Conservation (phyloP, 2,329 filamentous ascomycete species). For the Ciborinia camelliae region DNA sequence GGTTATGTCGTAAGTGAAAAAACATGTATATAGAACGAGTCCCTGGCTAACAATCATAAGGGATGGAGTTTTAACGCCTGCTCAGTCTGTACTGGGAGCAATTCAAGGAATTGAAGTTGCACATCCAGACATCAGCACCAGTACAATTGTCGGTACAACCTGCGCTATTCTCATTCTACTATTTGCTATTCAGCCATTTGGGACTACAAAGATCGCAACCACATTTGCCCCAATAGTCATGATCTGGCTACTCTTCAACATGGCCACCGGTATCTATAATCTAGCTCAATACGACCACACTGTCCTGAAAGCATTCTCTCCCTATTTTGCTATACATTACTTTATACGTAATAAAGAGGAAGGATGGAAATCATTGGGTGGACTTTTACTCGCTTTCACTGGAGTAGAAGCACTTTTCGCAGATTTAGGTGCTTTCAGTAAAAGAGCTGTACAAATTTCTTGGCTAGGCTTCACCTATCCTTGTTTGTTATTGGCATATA, state of each 20-base stretch:
- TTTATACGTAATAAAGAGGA: slow-evolving; percentile 55
- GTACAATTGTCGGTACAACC: slow-evolving; percentile 58
- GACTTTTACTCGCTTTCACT: slow-evolving; percentile 71
- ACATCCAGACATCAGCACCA: slow-evolving; percentile 52
- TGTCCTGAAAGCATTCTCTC: slow-evolving; percentile 55
- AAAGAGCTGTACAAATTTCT: slow-evolving; percentile 66
- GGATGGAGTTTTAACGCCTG: slow-evolving; percentile 66
- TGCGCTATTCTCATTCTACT: slow-evolving; percentile 63
- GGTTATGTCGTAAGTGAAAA: slow-evolving; percentile 49
- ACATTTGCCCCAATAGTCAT: slow-evolving; percentile 65
- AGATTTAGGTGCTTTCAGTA: slow-evolving; percentile 71
- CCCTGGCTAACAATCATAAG: slow-evolving; percentile 21
- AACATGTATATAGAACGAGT: not conserved
- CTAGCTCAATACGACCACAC: slow-evolving; percentile 50
- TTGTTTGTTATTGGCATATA: slow-evolving; percentile 49
- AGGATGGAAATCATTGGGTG: slow-evolving; percentile 65
- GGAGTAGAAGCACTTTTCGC: slow-evolving; percentile 78
- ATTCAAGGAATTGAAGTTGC: slow-evolving; percentile 63
- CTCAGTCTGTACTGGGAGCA: slow-evolving; percentile 66
- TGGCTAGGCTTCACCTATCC: slow-evolving; percentile 70
- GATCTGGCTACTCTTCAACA: slow-evolving; percentile 64
- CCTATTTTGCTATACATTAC: slow-evolving; percentile 58
- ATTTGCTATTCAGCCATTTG: slow-evolving; percentile 63
- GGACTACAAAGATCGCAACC: slow-evolving; percentile 57
- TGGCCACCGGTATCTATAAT: slow-evolving; percentile 62